A percentile compares a stretch with the other conserved stretches of the same genome.
Conservation (phyloP, 306 rosid species). For the Pueraria montana region DNA sequence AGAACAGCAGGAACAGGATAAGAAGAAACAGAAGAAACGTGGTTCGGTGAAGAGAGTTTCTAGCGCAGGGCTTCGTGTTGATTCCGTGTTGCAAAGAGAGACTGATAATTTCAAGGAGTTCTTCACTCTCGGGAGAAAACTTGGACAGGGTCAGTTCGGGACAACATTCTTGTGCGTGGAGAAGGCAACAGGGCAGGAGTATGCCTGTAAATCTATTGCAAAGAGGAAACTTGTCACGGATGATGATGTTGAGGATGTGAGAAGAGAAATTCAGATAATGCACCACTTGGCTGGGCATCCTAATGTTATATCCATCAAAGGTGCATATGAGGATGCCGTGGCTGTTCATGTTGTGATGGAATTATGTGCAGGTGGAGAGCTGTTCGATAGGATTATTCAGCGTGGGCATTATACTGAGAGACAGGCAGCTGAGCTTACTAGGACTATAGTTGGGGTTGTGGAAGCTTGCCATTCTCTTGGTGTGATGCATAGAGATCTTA, state of each 20-base stretch:
- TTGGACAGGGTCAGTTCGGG: conserved; percentile 98
- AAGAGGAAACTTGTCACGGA: conserved; percentile 87
- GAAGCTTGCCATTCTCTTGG: conserved; percentile 96
- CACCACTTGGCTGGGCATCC: conserved; percentile 95
- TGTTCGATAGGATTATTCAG: conserved; percentile 92
- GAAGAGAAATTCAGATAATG: conserved; percentile 99
- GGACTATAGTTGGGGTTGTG: conserved; percentile 95
- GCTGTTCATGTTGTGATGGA: conserved; percentile 99
- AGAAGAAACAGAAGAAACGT: conserved; percentile 58
- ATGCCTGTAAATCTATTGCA: conserved; percentile 94
- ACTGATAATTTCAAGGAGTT: conserved; percentile 82
- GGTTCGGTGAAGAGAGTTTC: conserved; percentile 80
- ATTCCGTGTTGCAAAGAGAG: conserved; percentile 75
- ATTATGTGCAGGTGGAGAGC: conserved; percentile 97
- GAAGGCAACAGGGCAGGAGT: conserved; percentile 80
- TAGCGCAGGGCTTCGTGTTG: conserved; percentile 91
- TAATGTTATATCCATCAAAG: conserved; percentile 94
- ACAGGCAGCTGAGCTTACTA: conserved; percentile 91
- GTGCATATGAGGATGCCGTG: conserved; percentile 91
- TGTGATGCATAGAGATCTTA: conserved; percentile 98
- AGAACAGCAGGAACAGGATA: conserved; percentile 42
- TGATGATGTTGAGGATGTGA: conserved; percentile 97
- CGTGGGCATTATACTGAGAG: conserved; percentile 95
- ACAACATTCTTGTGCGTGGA: conserved; percentile 83
- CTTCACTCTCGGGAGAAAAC: conserved; percentile 77